Evolutionary conservation across 495 filamentous ascomycete genomes (phyloP).

Genomic region (Aspergillus sclerotioniger): DNA sequence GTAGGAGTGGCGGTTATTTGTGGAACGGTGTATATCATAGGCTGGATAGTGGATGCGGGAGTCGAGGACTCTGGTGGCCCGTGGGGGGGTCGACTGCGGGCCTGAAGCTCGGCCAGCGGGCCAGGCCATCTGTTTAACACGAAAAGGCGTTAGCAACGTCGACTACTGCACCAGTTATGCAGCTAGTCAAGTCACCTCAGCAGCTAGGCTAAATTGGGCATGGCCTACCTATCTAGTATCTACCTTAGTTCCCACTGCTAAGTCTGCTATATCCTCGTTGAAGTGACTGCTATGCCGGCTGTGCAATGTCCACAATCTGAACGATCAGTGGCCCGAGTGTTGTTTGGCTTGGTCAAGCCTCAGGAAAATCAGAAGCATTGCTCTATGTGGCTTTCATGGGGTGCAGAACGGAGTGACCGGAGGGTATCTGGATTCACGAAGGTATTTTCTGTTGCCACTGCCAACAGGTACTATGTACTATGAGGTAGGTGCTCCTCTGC

Average conservation of each 20-base stretch:
- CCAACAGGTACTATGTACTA: neutral
- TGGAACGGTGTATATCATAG: neutral
- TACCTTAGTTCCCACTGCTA: neutral
- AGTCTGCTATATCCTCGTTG: neutral
- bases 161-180: slow-evolving; percentile 21
- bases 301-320: neutral
- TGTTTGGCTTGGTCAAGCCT: neutral
- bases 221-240: slow-evolving; percentile 1
- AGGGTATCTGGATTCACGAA: neutral
- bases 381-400: neutral
- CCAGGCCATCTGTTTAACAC: slow-evolving; percentile 11
- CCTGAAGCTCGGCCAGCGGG: slow-evolving; percentile 1
- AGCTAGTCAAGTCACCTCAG: slow-evolving; percentile 16
- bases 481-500: neutral
- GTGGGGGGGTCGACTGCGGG: neutral
- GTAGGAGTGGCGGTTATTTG: neutral
- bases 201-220: neutral
- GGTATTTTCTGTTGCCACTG: neutral
- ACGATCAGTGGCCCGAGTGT: no score
- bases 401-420: neutral
- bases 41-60: neutral
- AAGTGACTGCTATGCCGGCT: neutral
- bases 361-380: neutral
- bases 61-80: neutral
- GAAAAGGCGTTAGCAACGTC: slow-evolving; percentile 9